These are phyloP conservation scores for Trametes maxima DNA, from an alignment of 768 basidiomycete genomes.

Conservation along the genomic window DNA sequence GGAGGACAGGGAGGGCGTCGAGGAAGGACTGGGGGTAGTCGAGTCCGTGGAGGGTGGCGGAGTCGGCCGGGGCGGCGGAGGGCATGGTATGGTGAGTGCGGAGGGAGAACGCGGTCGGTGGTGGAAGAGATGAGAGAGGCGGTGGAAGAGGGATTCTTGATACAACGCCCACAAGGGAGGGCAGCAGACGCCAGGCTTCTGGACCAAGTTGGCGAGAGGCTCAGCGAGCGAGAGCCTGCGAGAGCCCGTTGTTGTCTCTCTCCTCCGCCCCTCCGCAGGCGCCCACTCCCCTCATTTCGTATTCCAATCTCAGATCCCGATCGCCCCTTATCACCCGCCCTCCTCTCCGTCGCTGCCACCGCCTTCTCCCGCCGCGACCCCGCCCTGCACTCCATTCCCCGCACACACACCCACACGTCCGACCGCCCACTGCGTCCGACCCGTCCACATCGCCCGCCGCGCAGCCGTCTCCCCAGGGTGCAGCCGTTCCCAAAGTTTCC, in stretches of 20 bases:
- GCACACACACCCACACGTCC: background rate
- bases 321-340: constrained; percentile 20
- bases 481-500: background rate
- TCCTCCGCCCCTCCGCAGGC: constrained; percentile 4
- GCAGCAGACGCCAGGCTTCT: constrained; percentile 3
- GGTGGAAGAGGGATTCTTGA: constrained; percentile 16
- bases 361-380: constrained; percentile 11
- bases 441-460: background rate
- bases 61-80: constrained; percentile 11
- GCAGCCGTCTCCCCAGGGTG: background rate
- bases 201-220: constrained; percentile 7
- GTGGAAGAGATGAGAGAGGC: constrained; percentile 12
- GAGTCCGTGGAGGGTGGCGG: constrained; percentile 25
- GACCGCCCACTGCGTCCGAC: background rate
- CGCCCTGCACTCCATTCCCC: constrained; percentile 8
- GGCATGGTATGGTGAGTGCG: background rate
- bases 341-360: constrained; percentile 10
- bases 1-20: constrained; percentile 30
- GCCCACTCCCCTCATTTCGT: constrained; percentile 20
- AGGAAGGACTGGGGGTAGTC: constrained; percentile 26
- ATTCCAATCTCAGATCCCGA: constrained; percentile 22
- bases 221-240: constrained; percentile 2
- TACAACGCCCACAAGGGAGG: constrained; percentile 8
- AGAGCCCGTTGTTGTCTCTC: constrained; percentile 7
- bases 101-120: constrained; percentile 14